Base-by-base conservation (phyloP, 305 asterid species). In the Fraxinus paxiana region DNA sequence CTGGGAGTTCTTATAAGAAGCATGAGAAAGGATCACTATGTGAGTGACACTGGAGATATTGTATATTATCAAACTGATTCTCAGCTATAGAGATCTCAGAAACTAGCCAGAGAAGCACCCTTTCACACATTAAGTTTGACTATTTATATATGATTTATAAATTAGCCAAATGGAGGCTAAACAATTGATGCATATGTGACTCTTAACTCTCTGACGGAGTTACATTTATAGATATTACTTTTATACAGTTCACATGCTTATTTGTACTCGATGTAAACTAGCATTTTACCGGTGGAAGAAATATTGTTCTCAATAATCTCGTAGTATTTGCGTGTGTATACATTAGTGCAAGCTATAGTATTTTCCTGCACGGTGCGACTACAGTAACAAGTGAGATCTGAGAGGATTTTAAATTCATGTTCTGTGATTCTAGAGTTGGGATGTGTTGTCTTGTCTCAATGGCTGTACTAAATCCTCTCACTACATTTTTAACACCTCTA, bases 11-110 rank as follows among this genome's bases (percentile, higher is more conserved):
- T 96, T 48, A 63, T 85, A 1, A 86, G 82, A 85, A 94, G 98
- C 90, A 83, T 96, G 89, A 82, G 86, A 77, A 80, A 86, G 83
- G 99, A 96, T 83, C 99, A 93, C 81, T 96, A 88, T 35, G 99
- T 96, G 70, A 92, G 94, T 28, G 96, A 96, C 81, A 80, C 85
- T 0, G 99, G 97, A 15, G 97, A 96, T 33, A 24, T 96, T 71
- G 93, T 94, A 67, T 96, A 78, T 77, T 94, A 96, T 77, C 92
- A 93, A 83, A 89, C 97, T 2, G 99, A 96, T 82, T 78, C 93
- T 30, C 80, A 87, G 35, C 84, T 89, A 13, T 74, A 10, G 12
- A 91, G 87, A 41, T 77, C 80, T 79, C 74, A 56, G n/a, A 43
- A 79, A 78, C 87, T 71, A 2, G 71, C 35, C 18, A 26, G 17